Evolutionary conservation across 2,329 filamentous ascomycete genomes (phyloP), one percentile per base, ranked within the genome.

Genomic region (Hypoxylon sp.): DNA sequence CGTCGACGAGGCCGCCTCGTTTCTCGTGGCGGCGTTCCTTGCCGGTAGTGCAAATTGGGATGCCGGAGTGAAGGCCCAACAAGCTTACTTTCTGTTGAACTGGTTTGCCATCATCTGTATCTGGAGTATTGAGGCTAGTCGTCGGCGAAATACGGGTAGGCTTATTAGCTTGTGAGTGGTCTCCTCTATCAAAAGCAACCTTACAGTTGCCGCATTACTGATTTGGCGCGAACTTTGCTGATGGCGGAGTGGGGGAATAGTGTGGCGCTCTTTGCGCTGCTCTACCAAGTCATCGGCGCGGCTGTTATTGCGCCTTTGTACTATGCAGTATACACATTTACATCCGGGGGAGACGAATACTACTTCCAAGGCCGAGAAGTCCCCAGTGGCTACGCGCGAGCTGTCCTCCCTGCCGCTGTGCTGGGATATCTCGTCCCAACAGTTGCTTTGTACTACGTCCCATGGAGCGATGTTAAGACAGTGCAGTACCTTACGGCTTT

Each of bases 401-500:
- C 69, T 22, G 53, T 77, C 3, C 74, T 78, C 24, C 64, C 74
- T 3, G 66, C 72, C 62, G 24, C 67, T 3, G 51, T 69, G 8
- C 9, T 76, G 9, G 75, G 74, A 10, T 78, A 77, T 33, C 73
- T 76, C 13, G 57, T 74, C 17, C 75, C 76, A 0, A 76, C 74
- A 0, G 44, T 74, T 1, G 71, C 69, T 1, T 61, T 77, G 69
- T 78, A 70, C 62, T 77, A 75, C 61, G n/a, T 63, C 1, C 73
- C 73, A 1, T 64, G 61, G 59, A 37, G 62, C 26, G 58, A 59
- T 47, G 39, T 61, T 63, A 52, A 53, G n/a, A 73, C 64, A 14
- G 59, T 54, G 54, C 73, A 78, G 51, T 66, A 71, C 62, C 48
- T 76, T 17, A 72, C 71, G 8, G 73, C 74, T 17, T 52, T 76